Conservation (phyloP, 768 basidiomycete species). For the Grammothele lineata region DNA sequence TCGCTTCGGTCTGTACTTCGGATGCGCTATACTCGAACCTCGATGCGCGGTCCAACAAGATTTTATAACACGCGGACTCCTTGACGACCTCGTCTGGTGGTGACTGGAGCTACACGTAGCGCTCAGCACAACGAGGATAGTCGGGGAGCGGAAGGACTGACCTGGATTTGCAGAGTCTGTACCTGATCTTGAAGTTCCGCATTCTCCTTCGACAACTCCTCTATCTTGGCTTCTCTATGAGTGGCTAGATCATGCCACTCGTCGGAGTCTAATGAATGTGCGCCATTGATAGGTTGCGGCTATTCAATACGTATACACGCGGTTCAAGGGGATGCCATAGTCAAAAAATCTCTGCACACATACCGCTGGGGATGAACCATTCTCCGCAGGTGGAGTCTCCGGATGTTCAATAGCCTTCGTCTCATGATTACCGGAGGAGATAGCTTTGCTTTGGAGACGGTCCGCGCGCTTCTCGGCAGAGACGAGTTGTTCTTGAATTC, state of each 20-base stretch:
- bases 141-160: conserved; percentile 21
- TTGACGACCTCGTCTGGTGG: conserved; percentile 42
- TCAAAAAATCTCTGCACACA: conserved; percentile 30
- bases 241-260: conserved; percentile 40
- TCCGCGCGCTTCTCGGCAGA: conserved; percentile 25
- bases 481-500: conserved; percentile 20
- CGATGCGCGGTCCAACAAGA: conserved; percentile 51
- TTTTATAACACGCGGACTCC: conserved; percentile 51
- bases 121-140: not conserved
- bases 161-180: conserved; percentile 41
- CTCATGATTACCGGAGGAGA: too few relatives aligned
- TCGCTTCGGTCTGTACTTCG: conserved; percentile 37
- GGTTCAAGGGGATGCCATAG: too few relatives aligned
- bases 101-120: conserved; percentile 19
- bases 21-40: conserved; percentile 38
- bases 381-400: too few relatives aligned
- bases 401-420: too few relatives aligned
- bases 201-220: conserved; percentile 44
- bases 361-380: conserved; percentile 59
- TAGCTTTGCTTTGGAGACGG: conserved; percentile 21
- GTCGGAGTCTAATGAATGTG: conserved; percentile 32
- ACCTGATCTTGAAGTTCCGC: conserved; percentile 43
- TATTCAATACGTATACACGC: conserved; percentile 34
- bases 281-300: conserved; percentile 37
- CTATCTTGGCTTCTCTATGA: conserved; percentile 37